phyloP scores from a whole-genome alignment of 2,329 filamentous ascomycete species.

The Acrodontium crateriforme region DNA sequence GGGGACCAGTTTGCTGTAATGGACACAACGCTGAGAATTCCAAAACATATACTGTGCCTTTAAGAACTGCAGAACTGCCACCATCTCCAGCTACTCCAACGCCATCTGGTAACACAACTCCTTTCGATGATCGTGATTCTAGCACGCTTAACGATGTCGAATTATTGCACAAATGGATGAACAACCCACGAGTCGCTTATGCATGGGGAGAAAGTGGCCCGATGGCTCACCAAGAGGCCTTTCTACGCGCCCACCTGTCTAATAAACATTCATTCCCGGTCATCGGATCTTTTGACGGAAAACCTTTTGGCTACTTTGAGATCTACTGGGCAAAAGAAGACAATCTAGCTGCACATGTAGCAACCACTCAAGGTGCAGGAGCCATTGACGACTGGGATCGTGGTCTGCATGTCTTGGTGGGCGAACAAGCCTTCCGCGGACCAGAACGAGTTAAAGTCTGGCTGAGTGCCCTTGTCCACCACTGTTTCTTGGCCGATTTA shows the following conservation, averaged over 20 bases:
- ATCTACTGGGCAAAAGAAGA: slow-evolving; percentile 98
- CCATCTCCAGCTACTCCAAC: too few species aligned
- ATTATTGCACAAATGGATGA: slow-evolving; percentile 77
- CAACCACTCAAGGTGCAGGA: slow-evolving; percentile 41
- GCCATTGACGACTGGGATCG: slow-evolving; percentile 79
- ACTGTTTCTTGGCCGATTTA: slow-evolving; percentile 61
- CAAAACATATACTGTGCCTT: neutral
- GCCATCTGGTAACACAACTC: slow-evolving; percentile 3
- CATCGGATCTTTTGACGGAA: slow-evolving; percentile 86
- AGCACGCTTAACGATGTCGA: slow-evolving; percentile 41
- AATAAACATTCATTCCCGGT: slow-evolving; percentile 72
- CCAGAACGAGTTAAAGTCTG: slow-evolving; percentile 62
- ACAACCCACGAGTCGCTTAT: slow-evolving; percentile 64
- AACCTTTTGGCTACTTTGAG: slow-evolving; percentile 95
- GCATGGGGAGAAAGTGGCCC: slow-evolving; percentile 64
- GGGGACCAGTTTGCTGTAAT: too few species aligned
- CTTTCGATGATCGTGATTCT: slow-evolving; percentile 1
- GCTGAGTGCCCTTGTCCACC: slow-evolving; percentile 79
- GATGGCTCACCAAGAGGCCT: slow-evolving; percentile 45
- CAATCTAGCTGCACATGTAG: slow-evolving; percentile 54
- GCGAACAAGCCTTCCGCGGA: slow-evolving; percentile 83
- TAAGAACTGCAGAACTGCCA: neutral
- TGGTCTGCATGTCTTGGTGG: slow-evolving; percentile 76
- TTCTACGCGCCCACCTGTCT: slow-evolving; percentile 52
- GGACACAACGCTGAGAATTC: too few species aligned